These are phyloP conservation scores for Trichosporon sp. DNA, from an alignment of 1,284 basidiomycete genomes.

Conservation along the genomic window DNA sequence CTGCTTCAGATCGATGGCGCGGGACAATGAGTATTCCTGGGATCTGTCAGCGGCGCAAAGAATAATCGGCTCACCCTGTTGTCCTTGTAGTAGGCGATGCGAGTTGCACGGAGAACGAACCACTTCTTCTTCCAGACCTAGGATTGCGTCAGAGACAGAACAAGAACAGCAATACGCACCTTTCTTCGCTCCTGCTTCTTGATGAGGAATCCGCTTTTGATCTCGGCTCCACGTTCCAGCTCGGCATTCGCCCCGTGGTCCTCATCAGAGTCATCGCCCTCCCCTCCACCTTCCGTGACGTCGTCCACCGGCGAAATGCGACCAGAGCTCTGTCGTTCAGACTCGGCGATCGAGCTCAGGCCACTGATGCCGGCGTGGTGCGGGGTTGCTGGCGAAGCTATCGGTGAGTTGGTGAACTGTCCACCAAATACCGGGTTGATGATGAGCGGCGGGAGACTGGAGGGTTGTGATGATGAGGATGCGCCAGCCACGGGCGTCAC, in stretches of 20 bases:
- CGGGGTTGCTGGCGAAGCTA: conserved; percentile 37
- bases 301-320: neutral
- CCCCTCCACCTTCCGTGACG: conserved; percentile 60
- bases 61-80: conserved; percentile 59
- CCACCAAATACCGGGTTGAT: conserved; percentile 25
- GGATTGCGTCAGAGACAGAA: conserved; percentile 1
- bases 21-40: conserved; percentile 83
- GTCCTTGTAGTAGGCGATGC: conserved; percentile 96
- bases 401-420: conserved; percentile 28
- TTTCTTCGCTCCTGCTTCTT: conserved; percentile 97
- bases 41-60: conserved; percentile 17
- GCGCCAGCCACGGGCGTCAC: conserved; percentile 64
- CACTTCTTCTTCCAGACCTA: conserved; percentile 90
- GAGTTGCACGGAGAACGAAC: conserved; percentile 91
- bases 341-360: conserved; percentile 43
- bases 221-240: conserved; percentile 69
- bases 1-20: conserved; percentile 82
- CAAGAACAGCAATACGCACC: conserved; percentile 59
- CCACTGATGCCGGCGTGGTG: conserved; percentile 29
- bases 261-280: conserved; percentile 74
- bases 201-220: conserved; percentile 88
- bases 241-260: conserved; percentile 50
- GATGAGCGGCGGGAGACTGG: conserved; percentile 54
- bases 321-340: conserved; percentile 27
- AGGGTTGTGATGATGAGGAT: conserved; percentile 73